Evolutionary conservation across 164 flowering plant species (phyloP).

Genomic region (Aristolochia fimbriata): DNA sequence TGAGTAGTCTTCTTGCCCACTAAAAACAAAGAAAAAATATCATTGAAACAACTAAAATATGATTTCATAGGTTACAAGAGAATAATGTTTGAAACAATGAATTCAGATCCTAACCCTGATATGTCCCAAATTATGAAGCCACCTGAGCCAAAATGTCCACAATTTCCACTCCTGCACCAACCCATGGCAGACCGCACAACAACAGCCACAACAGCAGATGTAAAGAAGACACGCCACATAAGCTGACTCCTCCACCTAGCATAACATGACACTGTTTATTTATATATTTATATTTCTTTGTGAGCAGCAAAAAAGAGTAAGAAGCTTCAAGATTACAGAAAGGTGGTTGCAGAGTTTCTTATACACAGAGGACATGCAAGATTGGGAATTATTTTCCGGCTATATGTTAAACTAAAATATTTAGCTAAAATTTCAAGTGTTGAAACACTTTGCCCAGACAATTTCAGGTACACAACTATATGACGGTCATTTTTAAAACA

Average conservation of each 20-base stretch:
- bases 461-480: too few relatives aligned
- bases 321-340: background rate
- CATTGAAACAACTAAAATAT: background rate
- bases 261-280: background rate
- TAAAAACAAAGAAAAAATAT: constrained; percentile 15
- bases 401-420: too few relatives aligned
- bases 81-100: background rate
- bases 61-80: background rate
- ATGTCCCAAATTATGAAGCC: constrained; percentile 98
- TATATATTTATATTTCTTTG: background rate
- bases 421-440: too few relatives aligned
- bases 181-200: constrained; percentile 94
- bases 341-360: background rate
- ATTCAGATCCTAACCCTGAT: constrained; percentile 69
- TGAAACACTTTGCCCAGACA: too few relatives aligned
- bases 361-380: background rate
- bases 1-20: constrained; percentile 97
- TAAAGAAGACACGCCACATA: constrained; percentile 99
- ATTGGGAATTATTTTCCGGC: too few relatives aligned
- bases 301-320: background rate
- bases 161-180: constrained; percentile 89
- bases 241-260: constrained; percentile 99
- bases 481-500: too few relatives aligned
- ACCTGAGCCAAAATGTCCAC: constrained; percentile 99
- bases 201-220: constrained; percentile 97